Evolutionary conservation across 2,329 filamentous ascomycete genomes (phyloP).

Genomic region (Ceratocystis smalleyi): DNA sequence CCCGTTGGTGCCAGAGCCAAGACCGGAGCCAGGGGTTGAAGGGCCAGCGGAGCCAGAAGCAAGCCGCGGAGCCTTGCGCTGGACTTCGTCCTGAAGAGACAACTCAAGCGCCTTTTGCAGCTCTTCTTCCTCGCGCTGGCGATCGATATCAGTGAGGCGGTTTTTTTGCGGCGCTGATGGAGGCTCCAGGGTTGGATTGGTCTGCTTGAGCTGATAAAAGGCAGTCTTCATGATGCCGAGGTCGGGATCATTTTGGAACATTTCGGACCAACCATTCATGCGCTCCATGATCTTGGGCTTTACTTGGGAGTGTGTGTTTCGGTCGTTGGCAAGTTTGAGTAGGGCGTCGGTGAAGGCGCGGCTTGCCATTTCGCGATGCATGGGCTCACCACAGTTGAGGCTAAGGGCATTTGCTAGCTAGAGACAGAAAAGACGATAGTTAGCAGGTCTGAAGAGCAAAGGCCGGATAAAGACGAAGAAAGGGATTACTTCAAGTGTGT

Average conservation of each 20-base stretch:
- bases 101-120: slow-evolving; percentile 88
- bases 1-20: background rate
- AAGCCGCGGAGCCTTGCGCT: slow-evolving; percentile 34
- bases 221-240: slow-evolving; percentile 96
- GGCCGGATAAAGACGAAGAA: background rate
- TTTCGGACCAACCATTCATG: slow-evolving; percentile 91
- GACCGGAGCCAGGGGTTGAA: slow-evolving; percentile 23
- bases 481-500: slow-evolving; percentile 62
- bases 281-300: slow-evolving; percentile 94
- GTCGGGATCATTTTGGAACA: slow-evolving; percentile 80
- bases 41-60: slow-evolving; percentile 20
- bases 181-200: slow-evolving; percentile 76
- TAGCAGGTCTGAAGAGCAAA: background rate
- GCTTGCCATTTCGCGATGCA: slow-evolving; percentile 81
- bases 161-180: slow-evolving; percentile 90
- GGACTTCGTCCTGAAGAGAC: slow-evolving; percentile 75
- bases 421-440: slow-evolving; percentile 6
- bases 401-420: slow-evolving; percentile 79
- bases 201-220: slow-evolving; percentile 68
- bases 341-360: slow-evolving; percentile 90
- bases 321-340: slow-evolving; percentile 76
- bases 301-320: slow-evolving; percentile 91
- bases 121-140: slow-evolving; percentile 93
- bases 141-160: slow-evolving; percentile 74
- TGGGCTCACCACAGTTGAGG: slow-evolving; percentile 74